These are phyloP conservation scores for Verruconis gallopava DNA, from an alignment of 2,329 filamentous ascomycete genomes.

Conservation along the genomic window DNA sequence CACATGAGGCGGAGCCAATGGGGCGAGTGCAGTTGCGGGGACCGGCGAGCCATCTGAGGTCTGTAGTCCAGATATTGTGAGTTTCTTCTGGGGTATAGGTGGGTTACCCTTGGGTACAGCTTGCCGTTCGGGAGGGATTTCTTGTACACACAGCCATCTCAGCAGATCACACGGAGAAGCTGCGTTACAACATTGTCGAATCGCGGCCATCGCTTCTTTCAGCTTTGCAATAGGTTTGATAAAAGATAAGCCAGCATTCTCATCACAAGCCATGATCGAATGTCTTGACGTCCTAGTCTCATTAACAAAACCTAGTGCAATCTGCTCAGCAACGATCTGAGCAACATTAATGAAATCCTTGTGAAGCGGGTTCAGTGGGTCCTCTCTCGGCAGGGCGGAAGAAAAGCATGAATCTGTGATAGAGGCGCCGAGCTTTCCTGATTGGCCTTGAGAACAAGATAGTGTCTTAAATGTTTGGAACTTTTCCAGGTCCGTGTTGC, in stretches of 20 bases:
- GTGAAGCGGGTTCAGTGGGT: slow-evolving; percentile 22
- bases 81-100: slow-evolving; percentile 13
- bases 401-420: no score
- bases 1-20: slow-evolving; percentile 55
- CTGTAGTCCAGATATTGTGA: background rate
- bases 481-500: no score
- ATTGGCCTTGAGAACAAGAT: no score
- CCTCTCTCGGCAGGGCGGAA: no score
- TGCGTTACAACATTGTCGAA: background rate
- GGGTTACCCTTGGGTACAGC: slow-evolving; percentile 17
- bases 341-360: slow-evolving; percentile 53
- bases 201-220: background rate
- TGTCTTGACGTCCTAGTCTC: no score
- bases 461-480: no score
- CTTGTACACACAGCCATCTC: slow-evolving; percentile 5
- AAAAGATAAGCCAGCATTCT: background rate
- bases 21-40: slow-evolving; percentile 35
- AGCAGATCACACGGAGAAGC: slow-evolving; percentile 5
- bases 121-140: background rate
- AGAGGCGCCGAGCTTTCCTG: no score
- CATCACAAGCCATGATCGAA: no score
- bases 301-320: slow-evolving; percentile 30
- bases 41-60: slow-evolving; percentile 15
- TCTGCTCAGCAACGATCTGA: slow-evolving; percentile 60
- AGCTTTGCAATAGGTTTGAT: background rate